Evolutionary conservation across 2,329 filamentous ascomycete genomes (phyloP), one percentile per base, ranked within the genome.

Genomic region (Ilyonectria sp.): DNA sequence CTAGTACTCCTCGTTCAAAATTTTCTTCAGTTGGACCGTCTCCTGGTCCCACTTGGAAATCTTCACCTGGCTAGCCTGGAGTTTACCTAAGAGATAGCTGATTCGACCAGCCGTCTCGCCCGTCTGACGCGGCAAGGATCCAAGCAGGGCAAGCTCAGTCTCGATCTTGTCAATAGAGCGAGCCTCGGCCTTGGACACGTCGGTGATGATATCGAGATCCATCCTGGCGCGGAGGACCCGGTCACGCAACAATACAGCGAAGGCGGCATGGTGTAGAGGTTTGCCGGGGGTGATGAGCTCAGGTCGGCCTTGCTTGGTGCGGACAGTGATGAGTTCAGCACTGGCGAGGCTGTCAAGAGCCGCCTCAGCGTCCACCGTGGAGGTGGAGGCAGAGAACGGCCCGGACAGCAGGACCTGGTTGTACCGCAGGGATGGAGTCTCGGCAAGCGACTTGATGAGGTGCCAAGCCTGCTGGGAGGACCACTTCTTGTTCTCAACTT

Each of bases 381-480:
- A 79, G 0, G 89, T 89, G 0, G 85, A 84, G 23, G 50, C 29
- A 13, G 50, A 31, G 19, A 97, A 97, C 0, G 93, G 87, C 62
- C 93, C 90, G 4, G 91, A 89, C 2, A 97, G 87, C 0, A 98
- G 83, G 2, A 97, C 86, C 76, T 97, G 93, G 80, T 97, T 95
- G 85, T 97, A 98, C 2, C 93, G 89, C 0, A 98, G 85, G 4
- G 81, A 86, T 6, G 91, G 89, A 11, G 89, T 83, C n/a, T 87
- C 80, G 0, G 93, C 92, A 15, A 99, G 89, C 33, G 89, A 85
- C 77, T 93, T 95, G 80, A 98, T 91, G 2, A 99, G 83, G 67
- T 92, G 88, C 96, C 96, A 98, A 0, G 94, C 95, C 83, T 98
- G 96, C 76, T 96, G 91, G 5, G 90, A 85, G 0, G 91, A 93